Evolutionary conservation across 495 filamentous ascomycete genomes (phyloP).

Genomic region (Daldinia vernicosa): DNA sequence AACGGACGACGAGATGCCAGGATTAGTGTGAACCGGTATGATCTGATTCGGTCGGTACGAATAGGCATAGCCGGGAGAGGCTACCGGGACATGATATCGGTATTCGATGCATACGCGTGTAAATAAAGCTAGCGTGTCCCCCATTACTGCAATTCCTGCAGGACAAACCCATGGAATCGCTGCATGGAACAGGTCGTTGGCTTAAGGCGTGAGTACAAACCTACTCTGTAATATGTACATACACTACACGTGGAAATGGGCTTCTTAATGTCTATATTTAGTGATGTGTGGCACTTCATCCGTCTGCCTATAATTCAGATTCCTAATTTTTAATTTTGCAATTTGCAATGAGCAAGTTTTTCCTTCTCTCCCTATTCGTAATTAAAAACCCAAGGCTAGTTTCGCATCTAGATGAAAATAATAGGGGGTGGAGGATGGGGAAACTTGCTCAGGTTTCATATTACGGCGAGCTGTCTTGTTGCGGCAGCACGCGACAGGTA

Average conservation of each 20-base stretch:
- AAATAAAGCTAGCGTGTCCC: neutral
- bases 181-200: neutral
- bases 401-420: constrained; percentile 36
- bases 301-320: neutral
- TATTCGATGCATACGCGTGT: neutral
- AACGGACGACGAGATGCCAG: constrained; percentile 36
- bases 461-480: constrained; percentile 15
- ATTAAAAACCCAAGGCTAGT: constrained; percentile 31
- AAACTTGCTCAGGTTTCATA: constrained; percentile 48
- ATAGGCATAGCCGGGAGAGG: neutral
- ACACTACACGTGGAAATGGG: neutral
- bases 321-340: constrained; percentile 1
- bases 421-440: constrained; percentile 30
- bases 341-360: constrained; percentile 40
- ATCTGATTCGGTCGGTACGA: neutral
- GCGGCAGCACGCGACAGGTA: constrained; percentile 29
- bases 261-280: neutral
- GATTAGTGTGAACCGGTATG: constrained; percentile 1
- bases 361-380: neutral
- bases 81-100: neutral
- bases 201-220: neutral
- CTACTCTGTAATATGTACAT: neutral
- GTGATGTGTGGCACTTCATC: neutral
- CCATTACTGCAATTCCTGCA: constrained; percentile 19
- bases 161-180: constrained; percentile 7